phyloP scores from a whole-genome alignment of 257 asterid species.

The Verbascum thapsus region DNA sequence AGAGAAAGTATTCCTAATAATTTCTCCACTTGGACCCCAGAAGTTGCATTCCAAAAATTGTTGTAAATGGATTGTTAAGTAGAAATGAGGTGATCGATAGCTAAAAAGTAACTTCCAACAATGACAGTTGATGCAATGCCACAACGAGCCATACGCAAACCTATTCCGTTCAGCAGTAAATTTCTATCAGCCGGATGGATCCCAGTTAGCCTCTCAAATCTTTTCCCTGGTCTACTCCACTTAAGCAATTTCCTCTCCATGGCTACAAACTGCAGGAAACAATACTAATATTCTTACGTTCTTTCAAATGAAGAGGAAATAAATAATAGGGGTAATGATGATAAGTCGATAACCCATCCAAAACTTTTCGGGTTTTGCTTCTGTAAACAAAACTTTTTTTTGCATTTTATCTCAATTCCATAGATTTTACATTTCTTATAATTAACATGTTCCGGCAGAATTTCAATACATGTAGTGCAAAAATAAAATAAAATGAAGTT shows the following conservation, averaged over 20 bases:
- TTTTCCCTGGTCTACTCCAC: constrained; percentile 76
- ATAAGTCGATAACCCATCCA: too few species aligned
- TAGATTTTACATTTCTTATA: too few species aligned
- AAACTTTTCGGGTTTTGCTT: too few species aligned
- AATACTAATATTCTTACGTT: constrained; percentile 19
- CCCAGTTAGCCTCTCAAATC: constrained; percentile 85
- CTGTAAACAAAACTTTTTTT: too few species aligned
- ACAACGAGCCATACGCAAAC: constrained; percentile 84
- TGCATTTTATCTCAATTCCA: too few species aligned
- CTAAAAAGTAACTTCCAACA: constrained; percentile 74
- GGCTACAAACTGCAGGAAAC: constrained; percentile 61
- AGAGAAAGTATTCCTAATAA: neutral
- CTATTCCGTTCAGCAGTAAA: constrained; percentile 63
- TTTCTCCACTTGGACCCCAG: constrained; percentile 1
- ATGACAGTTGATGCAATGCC: constrained; percentile 73
- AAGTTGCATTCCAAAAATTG: constrained; percentile 13
- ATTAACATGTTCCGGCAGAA: too few species aligned
- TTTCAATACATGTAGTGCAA: too few species aligned
- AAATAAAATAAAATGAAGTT: too few species aligned
- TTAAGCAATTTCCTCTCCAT: constrained; percentile 86
- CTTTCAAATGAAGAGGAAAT: neutral
- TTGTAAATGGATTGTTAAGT: constrained; percentile 29
- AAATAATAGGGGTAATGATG: neutral
- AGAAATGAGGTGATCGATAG: constrained; percentile 49
- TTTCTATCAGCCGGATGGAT: constrained; percentile 85